Conservation (phyloP, 176 grass and related monocot species). For the Musa troglodytarum region DNA sequence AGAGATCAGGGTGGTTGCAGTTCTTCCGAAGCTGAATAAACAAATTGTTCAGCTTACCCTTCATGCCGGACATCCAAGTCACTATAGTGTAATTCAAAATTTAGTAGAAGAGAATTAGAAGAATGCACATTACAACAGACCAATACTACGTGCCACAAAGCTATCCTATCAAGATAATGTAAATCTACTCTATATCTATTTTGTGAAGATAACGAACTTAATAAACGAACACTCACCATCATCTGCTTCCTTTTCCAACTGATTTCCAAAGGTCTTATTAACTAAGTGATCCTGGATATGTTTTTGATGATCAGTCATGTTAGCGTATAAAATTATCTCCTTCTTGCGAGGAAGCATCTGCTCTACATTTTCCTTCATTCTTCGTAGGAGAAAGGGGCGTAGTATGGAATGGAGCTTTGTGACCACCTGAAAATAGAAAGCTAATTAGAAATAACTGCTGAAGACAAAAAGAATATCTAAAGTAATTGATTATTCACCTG, state of each 20-base stretch:
- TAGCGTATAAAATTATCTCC: slow-evolving; percentile 96
- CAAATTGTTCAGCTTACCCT: slow-evolving; percentile 74
- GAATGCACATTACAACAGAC: not conserved
- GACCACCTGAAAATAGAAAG: slow-evolving; percentile 29
- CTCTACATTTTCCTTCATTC: slow-evolving; percentile 95
- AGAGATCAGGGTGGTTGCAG: slow-evolving; percentile 80
- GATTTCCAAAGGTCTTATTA: slow-evolving; percentile 63
- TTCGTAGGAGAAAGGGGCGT: slow-evolving; percentile 86
- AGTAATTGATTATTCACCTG: slow-evolving; percentile 31
- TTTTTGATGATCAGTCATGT: slow-evolving; percentile 87
- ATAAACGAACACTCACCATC: slow-evolving; percentile 31
- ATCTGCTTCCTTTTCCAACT: slow-evolving; percentile 49
- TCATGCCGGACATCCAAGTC: slow-evolving; percentile 46
- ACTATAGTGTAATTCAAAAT: slow-evolving; percentile 29
- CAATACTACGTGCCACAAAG: not conserved
- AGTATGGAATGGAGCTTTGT: slow-evolving; percentile 89
- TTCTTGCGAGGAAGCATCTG: slow-evolving; percentile 86
- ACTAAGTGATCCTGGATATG: slow-evolving; percentile 75
- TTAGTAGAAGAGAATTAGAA: not conserved
- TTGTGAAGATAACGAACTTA: not conserved
- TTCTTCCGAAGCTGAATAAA: slow-evolving; percentile 76
- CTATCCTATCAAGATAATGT: not conserved
- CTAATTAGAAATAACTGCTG: not conserved
- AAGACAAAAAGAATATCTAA: slow-evolving; percentile 3
- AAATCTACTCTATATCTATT: not conserved